phyloP scores from a whole-genome alignment of 2,329 filamentous ascomycete genomes.

The Talaromyces marneffei region DNA sequence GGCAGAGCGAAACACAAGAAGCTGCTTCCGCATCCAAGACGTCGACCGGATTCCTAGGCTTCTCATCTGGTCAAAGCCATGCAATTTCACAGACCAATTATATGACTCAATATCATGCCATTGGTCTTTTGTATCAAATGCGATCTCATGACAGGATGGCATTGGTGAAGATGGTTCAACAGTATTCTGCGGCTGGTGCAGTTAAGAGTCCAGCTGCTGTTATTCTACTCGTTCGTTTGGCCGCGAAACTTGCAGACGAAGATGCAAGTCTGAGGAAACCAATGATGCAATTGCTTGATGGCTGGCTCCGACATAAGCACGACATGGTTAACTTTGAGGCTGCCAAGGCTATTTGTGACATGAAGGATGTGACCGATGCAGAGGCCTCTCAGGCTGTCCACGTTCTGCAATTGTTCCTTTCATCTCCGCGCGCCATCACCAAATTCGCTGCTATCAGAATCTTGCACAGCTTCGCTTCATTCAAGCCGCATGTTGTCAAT shows the following conservation, averaged over 20 bases:
- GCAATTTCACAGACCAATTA: constrained; percentile 75
- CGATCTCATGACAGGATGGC: constrained; percentile 96
- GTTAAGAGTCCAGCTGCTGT: constrained; percentile 93
- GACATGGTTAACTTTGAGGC: constrained; percentile 99
- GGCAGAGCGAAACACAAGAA: constrained; percentile 98
- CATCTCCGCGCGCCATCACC: constrained; percentile 87
- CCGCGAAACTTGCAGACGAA: constrained; percentile 89
- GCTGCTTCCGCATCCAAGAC: constrained; percentile 87
- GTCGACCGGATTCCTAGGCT: constrained; percentile 83
- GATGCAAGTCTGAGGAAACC: constrained; percentile 82
- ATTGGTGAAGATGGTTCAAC: constrained; percentile 99
- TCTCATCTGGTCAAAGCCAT: constrained; percentile 69
- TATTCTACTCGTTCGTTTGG: constrained; percentile 85
- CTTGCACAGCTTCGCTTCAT: constrained; percentile 90
- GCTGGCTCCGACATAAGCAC: constrained; percentile 96
- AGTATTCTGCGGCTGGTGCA: constrained; percentile 84
- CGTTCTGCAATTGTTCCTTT: constrained; percentile 92
- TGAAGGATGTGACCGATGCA: constrained; percentile 85
- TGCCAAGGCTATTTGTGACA: constrained; percentile 93
- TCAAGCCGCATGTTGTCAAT: constrained; percentile 89
- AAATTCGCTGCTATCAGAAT: constrained; percentile 97
- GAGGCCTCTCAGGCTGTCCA: constrained; percentile 91
- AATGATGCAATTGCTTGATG: constrained; percentile 95
- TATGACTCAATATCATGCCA: constrained; percentile 98
- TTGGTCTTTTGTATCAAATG: constrained; percentile 97